Conservation (phyloP, 306 rosid species). For the Vigna radiata region DNA sequence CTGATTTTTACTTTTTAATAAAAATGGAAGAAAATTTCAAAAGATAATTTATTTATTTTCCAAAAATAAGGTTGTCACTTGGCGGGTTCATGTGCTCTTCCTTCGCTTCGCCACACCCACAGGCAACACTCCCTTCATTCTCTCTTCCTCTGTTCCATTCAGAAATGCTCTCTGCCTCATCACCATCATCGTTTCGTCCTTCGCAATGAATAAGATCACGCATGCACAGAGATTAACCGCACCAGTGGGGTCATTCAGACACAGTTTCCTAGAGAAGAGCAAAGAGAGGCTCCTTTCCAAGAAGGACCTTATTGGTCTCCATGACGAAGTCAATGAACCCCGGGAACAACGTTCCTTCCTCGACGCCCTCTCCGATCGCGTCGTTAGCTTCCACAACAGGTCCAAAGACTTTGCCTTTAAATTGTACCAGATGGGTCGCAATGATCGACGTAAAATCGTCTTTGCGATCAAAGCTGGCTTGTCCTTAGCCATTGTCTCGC, state of each 20-base stretch:
- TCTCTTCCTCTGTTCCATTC: background rate
- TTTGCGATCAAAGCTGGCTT: slow-evolving; percentile 68
- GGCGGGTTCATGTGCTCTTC: slow-evolving; percentile 39
- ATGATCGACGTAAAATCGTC: slow-evolving; percentile 66
- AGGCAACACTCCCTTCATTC: slow-evolving; percentile 37
- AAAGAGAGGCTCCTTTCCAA: slow-evolving; percentile 61
- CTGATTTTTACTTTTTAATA: too few relatives aligned
- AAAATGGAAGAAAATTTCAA: slow-evolving; percentile 38
- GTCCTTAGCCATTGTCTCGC: slow-evolving; percentile 62
- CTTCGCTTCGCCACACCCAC: slow-evolving; percentile 9
- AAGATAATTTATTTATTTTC: background rate
- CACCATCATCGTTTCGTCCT: background rate
- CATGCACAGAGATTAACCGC: slow-evolving; percentile 37
- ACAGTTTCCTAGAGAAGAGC: slow-evolving; percentile 67
- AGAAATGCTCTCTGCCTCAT: background rate
- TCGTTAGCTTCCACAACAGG: slow-evolving; percentile 36
- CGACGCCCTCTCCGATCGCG: slow-evolving; percentile 53
- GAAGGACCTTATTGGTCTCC: slow-evolving; percentile 50
- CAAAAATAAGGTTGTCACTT: slow-evolving; percentile 7
- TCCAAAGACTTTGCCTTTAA: slow-evolving; percentile 15
- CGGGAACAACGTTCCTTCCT: slow-evolving; percentile 36
- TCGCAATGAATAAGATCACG: background rate
- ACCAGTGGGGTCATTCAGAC: slow-evolving; percentile 61
- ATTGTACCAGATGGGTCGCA: slow-evolving; percentile 67
- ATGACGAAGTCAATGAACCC: background rate